Base-by-base conservation (phyloP, 1,284 basidiomycete genomes). In the Rhodotorula sp. region DNA sequence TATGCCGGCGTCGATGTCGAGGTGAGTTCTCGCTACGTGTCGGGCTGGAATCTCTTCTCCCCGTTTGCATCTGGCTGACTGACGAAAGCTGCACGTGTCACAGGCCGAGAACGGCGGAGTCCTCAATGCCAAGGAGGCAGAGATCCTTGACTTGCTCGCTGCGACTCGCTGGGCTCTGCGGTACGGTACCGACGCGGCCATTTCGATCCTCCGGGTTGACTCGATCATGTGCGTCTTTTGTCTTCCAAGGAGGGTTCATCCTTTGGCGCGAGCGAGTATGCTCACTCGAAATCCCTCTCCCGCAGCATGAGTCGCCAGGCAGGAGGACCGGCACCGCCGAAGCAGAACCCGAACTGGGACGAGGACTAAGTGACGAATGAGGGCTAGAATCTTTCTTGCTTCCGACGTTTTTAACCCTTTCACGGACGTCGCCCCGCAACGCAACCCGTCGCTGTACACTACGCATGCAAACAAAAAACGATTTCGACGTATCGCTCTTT, bases 161-260 rank as follows among this genome's bases (percentile, higher is more conserved):
- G 91, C 91, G 24, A 96, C 95, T 81, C 84, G 87, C 15, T 96
- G 93, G 93, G 92, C 93, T 1, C 86, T 96, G 74, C 85, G 87
- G 70, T 87, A 94, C 44, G 93, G 90, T 22, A 95, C 94, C 0
- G 95, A 96, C 79, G 95, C 96, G 7, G 96, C 96, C 4, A 87
- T 95, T 64, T 89, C 91, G 0, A 93, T 99, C 30, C 86, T 99
- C 60, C 90, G 89, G 69, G 96, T 99, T 17, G 96, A 99, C 82
- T 92, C 91, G 77, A 97, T 98, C 82, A 99, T 99, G 69, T 74
- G 17, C 60, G 69, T 69, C 15, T 20, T 7, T 49, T 6, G 22
- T 2, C 20, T 61, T 44, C 51, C 6, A 3, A 6, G 29, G 37
- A 6, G 37, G 8, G 7, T 42, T 14, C 6, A 15, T 22, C 22